A percentile compares a stretch with the other conserved stretches of the same genome.
Evolutionary conservation across 768 basidiomycete species (phyloP).

Genomic region (Suillus sp.): DNA sequence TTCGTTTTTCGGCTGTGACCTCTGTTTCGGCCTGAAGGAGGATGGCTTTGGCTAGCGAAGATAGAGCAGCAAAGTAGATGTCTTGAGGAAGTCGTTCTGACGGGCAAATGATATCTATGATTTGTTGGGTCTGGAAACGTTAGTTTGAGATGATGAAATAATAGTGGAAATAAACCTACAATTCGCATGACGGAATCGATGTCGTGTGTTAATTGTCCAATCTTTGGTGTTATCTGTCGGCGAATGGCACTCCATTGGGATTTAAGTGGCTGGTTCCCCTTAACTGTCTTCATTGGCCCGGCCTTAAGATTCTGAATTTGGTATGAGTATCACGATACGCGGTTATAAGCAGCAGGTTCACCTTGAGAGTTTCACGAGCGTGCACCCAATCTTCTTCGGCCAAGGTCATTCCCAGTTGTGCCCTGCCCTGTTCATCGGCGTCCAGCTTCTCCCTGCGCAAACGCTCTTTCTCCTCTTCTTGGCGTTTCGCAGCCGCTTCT

Average conservation of each 20-base stretch:
- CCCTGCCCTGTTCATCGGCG: constrained; percentile 42
- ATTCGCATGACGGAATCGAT: constrained; percentile 59
- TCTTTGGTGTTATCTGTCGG: constrained; percentile 81
- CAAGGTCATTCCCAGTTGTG: constrained; percentile 51
- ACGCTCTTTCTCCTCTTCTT: constrained; percentile 37
- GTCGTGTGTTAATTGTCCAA: constrained; percentile 86
- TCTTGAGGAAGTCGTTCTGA: constrained; percentile 28
- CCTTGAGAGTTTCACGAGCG: constrained; percentile 57
- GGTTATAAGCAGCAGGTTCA: constrained; percentile 31
- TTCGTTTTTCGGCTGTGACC: constrained; percentile 84
- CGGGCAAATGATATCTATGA: constrained; percentile 44
- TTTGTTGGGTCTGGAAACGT: constrained; percentile 39
- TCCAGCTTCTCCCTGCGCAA: constrained; percentile 40
- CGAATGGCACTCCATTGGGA: constrained; percentile 67
- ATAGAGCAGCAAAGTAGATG: constrained; percentile 78
- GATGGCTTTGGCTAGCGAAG: constrained; percentile 86
- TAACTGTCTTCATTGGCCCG: constrained; percentile 64
- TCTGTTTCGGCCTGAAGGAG: constrained; percentile 93
- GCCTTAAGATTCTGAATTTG: constrained; percentile 59
- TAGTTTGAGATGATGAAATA: constrained; percentile 16
- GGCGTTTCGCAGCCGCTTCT: constrained; percentile 33
- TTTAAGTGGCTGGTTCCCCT: constrained; percentile 54
- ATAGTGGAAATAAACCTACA: constrained; percentile 41
- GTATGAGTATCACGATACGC: constrained; percentile 26
- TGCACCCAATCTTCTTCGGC: constrained; percentile 66